These are phyloP conservation scores for Mychonastes homosphaera DNA, from an alignment of 139 green algal species.

Conservation along the genomic window DNA sequence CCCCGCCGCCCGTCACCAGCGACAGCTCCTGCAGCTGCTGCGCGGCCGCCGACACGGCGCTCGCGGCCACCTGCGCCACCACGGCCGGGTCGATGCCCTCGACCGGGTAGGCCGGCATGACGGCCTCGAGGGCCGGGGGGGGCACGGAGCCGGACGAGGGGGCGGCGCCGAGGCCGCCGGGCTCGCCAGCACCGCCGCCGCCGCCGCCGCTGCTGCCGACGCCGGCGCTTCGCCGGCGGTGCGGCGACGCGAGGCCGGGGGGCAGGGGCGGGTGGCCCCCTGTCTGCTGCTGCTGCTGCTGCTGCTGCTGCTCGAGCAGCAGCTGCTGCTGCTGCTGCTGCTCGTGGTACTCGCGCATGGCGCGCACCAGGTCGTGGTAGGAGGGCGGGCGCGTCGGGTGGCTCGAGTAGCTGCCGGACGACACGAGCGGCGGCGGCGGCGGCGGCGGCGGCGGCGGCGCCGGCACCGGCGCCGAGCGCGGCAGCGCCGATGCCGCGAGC, in stretches of 20 bases:
- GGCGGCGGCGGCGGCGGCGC: neutral
- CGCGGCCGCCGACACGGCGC: slow-evolving; percentile 12
- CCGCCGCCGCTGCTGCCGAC: neutral
- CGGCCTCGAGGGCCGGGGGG: neutral
- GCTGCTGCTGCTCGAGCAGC: slow-evolving; percentile 3
- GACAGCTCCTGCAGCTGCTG: slow-evolving; percentile 8
- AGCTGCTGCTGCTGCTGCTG: slow-evolving; percentile 18
- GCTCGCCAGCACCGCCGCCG: slow-evolving; percentile 4
- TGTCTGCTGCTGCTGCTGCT: slow-evolving; percentile 1
- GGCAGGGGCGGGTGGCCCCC: neutral
- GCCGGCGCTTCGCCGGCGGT: neutral
- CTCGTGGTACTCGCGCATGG: slow-evolving; percentile 19
- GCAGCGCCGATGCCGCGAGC: neutral
- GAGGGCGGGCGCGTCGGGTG: slow-evolving; percentile 9
- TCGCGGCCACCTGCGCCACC: slow-evolving; percentile 13
- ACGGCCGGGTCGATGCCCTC: slow-evolving; percentile 2
- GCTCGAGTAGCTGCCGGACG: neutral
- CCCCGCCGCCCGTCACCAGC: neutral
- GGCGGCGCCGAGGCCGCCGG: neutral
- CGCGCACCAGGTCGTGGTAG: slow-evolving; percentile 13
- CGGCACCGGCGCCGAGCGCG: neutral
- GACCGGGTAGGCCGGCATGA: neutral
- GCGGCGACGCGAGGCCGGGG: neutral
- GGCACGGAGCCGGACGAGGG: slow-evolving; percentile 2
- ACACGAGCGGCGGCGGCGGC: neutral